These are phyloP conservation scores for Taiozyma sp. DNA, from an alignment of 1,139 yeast species.

Conservation along the genomic window DNA sequence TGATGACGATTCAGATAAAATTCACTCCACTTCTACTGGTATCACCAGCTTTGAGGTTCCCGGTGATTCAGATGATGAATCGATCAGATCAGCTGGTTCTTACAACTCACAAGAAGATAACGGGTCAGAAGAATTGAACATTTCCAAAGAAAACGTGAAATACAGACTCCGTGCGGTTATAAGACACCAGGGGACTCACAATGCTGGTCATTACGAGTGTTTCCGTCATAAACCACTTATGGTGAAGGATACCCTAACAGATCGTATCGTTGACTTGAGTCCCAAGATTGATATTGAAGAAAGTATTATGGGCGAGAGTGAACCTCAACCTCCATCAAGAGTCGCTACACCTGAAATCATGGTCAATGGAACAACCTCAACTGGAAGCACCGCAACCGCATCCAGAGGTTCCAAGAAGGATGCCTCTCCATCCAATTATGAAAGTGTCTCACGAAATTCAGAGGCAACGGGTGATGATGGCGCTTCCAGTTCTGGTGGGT, in stretches of 20 bases:
- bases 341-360: not conserved
- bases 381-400: constrained; percentile 1
- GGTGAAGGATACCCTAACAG: constrained; percentile 43
- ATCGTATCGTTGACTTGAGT: constrained; percentile 41
- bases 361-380: not conserved
- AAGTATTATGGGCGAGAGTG: not conserved
- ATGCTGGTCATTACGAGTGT: constrained; percentile 87
- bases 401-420: not conserved
- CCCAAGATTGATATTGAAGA: constrained; percentile 39
- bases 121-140: constrained; percentile 16
- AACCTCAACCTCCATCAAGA: not conserved
- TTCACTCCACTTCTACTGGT: constrained; percentile 8
- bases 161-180: constrained; percentile 70
- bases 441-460: constrained; percentile 15
- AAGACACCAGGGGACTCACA: constrained; percentile 85
- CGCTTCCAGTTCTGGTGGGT: constrained; percentile 7
- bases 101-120: constrained; percentile 7
- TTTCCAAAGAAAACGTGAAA: constrained; percentile 25
- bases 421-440: constrained; percentile 2
- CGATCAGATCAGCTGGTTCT: constrained; percentile 12
- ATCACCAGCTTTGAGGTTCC: constrained; percentile 15
- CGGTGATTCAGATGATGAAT: constrained; percentile 23
- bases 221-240: constrained; percentile 65
- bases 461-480: constrained; percentile 12
- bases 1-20: constrained; percentile 19